Percentiles rank a stretch among this genome's conserved stretches.
phyloP scores from a whole-genome alignment of 148 eudicot genomes.

The Heliosperma pusillum region DNA sequence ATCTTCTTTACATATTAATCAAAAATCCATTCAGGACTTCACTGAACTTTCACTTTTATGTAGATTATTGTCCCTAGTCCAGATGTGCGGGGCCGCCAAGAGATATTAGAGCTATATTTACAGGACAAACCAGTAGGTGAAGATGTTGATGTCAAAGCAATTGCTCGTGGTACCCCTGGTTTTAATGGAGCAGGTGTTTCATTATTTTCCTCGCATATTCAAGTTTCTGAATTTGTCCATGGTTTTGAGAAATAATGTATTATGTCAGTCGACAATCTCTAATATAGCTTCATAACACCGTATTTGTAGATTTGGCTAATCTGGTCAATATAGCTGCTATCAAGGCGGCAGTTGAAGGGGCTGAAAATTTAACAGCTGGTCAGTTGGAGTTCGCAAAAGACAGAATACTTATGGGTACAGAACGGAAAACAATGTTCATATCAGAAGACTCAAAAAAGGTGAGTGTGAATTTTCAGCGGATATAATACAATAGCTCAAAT shows the following conservation, averaged over 20 bases:
- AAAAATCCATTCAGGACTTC: neutral
- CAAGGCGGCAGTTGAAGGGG: constrained; percentile 96
- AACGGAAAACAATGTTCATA: constrained; percentile 80
- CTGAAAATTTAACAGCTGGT: constrained; percentile 62
- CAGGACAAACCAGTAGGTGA: constrained; percentile 81
- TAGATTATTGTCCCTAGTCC: constrained; percentile 94
- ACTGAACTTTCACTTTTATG: constrained; percentile 13
- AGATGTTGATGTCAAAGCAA: constrained; percentile 74
- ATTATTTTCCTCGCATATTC: neutral
- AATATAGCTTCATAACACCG: constrained; percentile 10
- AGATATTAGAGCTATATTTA: constrained; percentile 84
- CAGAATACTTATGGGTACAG: constrained; percentile 96
- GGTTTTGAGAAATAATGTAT: neutral
- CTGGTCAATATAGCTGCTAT: constrained; percentile 97
- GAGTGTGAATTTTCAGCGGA: constrained; percentile 4
- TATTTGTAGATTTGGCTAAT: constrained; percentile 74
- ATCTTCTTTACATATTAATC: neutral
- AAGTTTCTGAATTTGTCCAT: neutral
- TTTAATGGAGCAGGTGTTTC: constrained; percentile 89
- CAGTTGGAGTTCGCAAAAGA: constrained; percentile 95
- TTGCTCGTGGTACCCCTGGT: constrained; percentile 98
- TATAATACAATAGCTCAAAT: neutral
- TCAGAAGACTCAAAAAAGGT: constrained; percentile 96
- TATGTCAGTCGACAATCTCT: neutral
- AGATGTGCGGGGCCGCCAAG: constrained; percentile 93